Conservation (phyloP, 306 rosid genomes). For the Vigna trinervia region DNA sequence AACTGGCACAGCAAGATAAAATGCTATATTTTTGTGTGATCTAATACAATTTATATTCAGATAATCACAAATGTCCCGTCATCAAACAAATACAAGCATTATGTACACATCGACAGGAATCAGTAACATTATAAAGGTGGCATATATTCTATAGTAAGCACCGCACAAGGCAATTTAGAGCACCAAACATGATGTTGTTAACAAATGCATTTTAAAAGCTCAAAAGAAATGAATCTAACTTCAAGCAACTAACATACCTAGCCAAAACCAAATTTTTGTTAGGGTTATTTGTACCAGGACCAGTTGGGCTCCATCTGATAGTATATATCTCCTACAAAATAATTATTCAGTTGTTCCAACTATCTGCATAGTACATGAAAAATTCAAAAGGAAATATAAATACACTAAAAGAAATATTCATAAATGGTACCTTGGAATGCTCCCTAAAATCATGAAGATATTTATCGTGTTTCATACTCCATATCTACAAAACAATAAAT, state of each 20-base stretch:
- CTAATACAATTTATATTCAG: background rate
- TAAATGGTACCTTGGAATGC: slow-evolving; percentile 78
- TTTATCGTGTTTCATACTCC: slow-evolving; percentile 89
- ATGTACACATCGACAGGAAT: slow-evolving; percentile 14
- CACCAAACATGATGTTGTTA: background rate
- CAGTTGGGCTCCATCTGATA: slow-evolving; percentile 98
- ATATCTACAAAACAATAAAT: slow-evolving; percentile 64
- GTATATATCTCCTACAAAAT: slow-evolving; percentile 90
- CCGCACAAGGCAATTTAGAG: background rate
- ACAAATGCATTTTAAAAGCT: background rate
- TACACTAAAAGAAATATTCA: background rate
- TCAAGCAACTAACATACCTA: slow-evolving; percentile 60
- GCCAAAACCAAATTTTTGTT: slow-evolving; percentile 82
- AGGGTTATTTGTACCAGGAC: slow-evolving; percentile 81
- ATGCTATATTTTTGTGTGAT: background rate
- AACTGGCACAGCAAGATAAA: background rate
- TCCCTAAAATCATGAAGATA: slow-evolving; percentile 86
- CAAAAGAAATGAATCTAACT: background rate
- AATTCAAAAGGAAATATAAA: slow-evolving; percentile 19
- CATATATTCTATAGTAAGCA: slow-evolving; percentile 6
- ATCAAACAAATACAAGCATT: slow-evolving; percentile 14
- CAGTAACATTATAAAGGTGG: slow-evolving; percentile 2
- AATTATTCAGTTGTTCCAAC: slow-evolving; percentile 16
- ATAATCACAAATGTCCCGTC: background rate
- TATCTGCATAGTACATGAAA: slow-evolving; percentile 8